Evolutionary conservation across 1,284 basidiomycete genomes (phyloP).

Genomic region (Limonomyces culmigenus): DNA sequence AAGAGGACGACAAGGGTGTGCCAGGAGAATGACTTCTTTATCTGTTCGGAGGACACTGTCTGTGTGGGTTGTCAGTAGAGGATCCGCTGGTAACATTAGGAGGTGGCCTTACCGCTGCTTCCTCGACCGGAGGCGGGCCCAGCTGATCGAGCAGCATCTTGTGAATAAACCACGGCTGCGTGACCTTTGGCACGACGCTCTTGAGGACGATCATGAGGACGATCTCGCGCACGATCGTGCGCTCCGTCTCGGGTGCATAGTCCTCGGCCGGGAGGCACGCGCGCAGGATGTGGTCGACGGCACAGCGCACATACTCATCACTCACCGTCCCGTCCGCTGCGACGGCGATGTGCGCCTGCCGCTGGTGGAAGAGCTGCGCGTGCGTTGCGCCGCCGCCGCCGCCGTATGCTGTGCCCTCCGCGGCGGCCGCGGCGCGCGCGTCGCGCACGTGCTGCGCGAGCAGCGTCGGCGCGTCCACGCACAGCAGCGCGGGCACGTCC

Average conservation of each 20-base stretch:
- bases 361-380: constrained; percentile 52
- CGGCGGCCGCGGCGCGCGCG: constrained; percentile 46
- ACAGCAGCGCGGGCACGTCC: constrained; percentile 41
- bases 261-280: constrained; percentile 52
- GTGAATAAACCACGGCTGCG: constrained; percentile 73
- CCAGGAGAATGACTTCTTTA: constrained; percentile 19
- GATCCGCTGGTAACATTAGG: background rate
- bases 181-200: constrained; percentile 47
- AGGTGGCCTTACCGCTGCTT: constrained; percentile 15
- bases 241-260: constrained; percentile 52
- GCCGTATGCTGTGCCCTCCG: constrained; percentile 51
- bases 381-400: constrained; percentile 40
- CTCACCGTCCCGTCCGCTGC: constrained; percentile 43
- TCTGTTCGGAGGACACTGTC: too few species aligned
- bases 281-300: constrained; percentile 53
- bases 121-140: constrained; percentile 17
- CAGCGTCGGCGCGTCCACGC: constrained; percentile 41
- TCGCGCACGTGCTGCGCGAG: constrained; percentile 59
- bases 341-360: constrained; percentile 68
- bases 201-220: constrained; percentile 53
- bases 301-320: constrained; percentile 62
- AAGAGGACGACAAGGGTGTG: constrained; percentile 46
- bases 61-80: too few species aligned
- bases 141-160: constrained; percentile 44
- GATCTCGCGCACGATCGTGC: constrained; percentile 62